Percentiles rank a stretch among this genome's conserved stretches.
Evolutionary conservation across 805 yeast genomes (phyloP).

Genomic region (Lipomyces orientalis): DNA sequence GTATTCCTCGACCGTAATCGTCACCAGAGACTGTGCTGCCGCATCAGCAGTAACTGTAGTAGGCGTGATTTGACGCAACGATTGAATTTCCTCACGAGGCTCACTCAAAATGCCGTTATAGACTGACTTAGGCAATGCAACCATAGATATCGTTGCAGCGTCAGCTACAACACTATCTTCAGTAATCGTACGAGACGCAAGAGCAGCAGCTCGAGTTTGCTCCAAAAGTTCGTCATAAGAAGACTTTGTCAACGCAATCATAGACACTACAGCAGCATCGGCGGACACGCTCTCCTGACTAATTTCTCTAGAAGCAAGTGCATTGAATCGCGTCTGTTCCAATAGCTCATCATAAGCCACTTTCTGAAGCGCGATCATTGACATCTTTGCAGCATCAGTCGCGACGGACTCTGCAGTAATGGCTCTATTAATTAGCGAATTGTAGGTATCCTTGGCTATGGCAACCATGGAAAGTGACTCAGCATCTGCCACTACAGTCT

Average conservation of each 20-base stretch:
- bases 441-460: constrained; percentile 39
- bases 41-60: constrained; percentile 28
- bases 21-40: constrained; percentile 30
- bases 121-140: constrained; percentile 16
- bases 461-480: constrained; percentile 32
- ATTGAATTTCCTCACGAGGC: neutral
- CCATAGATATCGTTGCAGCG: constrained; percentile 29
- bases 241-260: constrained; percentile 41
- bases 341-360: constrained; percentile 9
- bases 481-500: constrained; percentile 31
- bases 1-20: constrained; percentile 40
- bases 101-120: neutral
- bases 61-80: neutral
- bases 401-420: constrained; percentile 16
- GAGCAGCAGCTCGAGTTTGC: constrained; percentile 6
- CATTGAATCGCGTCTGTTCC: constrained; percentile 3
- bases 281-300: constrained; percentile 22
- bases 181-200: constrained; percentile 10
- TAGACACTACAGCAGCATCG: constrained; percentile 15
- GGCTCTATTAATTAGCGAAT: constrained; percentile 21
- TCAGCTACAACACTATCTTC: constrained; percentile 19
- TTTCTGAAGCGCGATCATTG: constrained; percentile 18
- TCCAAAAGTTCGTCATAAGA: constrained; percentile 30
- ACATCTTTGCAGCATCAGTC: constrained; percentile 17
- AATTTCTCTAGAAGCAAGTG: constrained; percentile 14